phyloP scores from a whole-genome alignment of 2,329 filamentous ascomycete species.

The Zasmidium cellare region DNA sequence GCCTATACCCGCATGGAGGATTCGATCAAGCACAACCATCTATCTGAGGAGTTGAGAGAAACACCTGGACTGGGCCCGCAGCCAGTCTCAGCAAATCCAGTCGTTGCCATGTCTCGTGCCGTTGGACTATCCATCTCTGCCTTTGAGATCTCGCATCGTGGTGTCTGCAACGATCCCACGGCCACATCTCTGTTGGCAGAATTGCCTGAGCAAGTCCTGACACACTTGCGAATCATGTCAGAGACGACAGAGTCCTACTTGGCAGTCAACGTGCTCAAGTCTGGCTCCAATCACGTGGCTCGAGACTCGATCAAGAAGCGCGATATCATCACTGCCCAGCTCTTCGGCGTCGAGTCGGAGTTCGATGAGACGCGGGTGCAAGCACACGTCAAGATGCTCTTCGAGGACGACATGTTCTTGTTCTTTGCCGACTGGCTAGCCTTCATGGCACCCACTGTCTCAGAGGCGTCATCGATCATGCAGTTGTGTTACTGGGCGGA shows the following conservation, averaged over 20 bases:
- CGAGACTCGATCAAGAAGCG: constrained; percentile 26
- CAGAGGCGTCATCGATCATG: constrained; percentile 58
- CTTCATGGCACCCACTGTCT: constrained; percentile 29
- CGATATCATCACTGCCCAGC: constrained; percentile 30
- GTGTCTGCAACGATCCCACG: constrained; percentile 67
- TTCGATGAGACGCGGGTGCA: constrained; percentile 19
- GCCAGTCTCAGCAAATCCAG: constrained; percentile 16
- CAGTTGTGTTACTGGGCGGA: constrained; percentile 88
- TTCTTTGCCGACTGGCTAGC: constrained; percentile 69
- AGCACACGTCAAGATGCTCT: constrained; percentile 47
- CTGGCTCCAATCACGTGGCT: constrained; percentile 44
- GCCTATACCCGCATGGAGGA: constrained; percentile 59
- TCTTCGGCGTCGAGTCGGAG: constrained; percentile 31
- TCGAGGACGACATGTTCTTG: constrained; percentile 71
- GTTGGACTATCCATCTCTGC: constrained; percentile 85
- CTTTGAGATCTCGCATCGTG: constrained; percentile 88
- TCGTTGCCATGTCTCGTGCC: constrained; percentile 36
- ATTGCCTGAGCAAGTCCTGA: constrained; percentile 79
- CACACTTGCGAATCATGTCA: constrained; percentile 81
- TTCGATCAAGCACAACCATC: constrained; percentile 53
- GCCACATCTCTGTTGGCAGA: constrained; percentile 73
- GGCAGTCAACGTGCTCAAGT: constrained; percentile 69
- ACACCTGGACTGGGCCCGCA: not conserved
- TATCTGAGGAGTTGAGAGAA: constrained; percentile 28
- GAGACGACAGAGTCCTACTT: constrained; percentile 88